These are phyloP conservation scores for Globisporangium perplexum DNA, from an alignment of 352 stramenopile species.

Conservation along the genomic window DNA sequence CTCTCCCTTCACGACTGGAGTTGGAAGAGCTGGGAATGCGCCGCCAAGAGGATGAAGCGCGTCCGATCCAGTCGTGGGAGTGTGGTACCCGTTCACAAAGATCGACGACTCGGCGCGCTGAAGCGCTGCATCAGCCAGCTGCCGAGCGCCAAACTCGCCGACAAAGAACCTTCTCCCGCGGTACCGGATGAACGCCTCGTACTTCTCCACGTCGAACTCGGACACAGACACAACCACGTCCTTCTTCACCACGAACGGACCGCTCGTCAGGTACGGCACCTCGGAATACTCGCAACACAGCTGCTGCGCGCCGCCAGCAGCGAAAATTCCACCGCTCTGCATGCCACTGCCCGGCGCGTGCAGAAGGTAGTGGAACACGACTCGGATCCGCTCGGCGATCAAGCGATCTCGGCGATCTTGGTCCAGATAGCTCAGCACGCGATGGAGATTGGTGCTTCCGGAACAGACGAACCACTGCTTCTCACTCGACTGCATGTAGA, in stretches of 20 bases:
- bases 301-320: neutral
- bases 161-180: constrained; percentile 42
- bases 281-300: constrained; percentile 32
- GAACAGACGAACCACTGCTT: constrained; percentile 44
- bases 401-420: constrained; percentile 17
- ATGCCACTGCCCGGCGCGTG: constrained; percentile 11
- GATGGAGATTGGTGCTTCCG: constrained; percentile 18
- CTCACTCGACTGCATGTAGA: constrained; percentile 47
- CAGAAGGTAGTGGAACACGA: constrained; percentile 36
- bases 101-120: constrained; percentile 29
- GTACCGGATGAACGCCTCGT: constrained; percentile 38
- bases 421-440: constrained; percentile 56
- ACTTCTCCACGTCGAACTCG: constrained; percentile 42
- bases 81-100: constrained; percentile 26
- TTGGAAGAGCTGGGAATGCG: constrained; percentile 31
- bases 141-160: constrained; percentile 37
- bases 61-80: constrained; percentile 21
- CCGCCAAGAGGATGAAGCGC: constrained; percentile 13
- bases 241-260: constrained; percentile 41
- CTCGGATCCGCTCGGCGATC: constrained; percentile 27
- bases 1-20: constrained; percentile 36
- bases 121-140: constrained; percentile 40
- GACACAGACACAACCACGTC: constrained; percentile 30
- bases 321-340: neutral
- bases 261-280: constrained; percentile 24